Conservation (phyloP, 345 rosid species). For the Crucihimalaya himalaica region DNA sequence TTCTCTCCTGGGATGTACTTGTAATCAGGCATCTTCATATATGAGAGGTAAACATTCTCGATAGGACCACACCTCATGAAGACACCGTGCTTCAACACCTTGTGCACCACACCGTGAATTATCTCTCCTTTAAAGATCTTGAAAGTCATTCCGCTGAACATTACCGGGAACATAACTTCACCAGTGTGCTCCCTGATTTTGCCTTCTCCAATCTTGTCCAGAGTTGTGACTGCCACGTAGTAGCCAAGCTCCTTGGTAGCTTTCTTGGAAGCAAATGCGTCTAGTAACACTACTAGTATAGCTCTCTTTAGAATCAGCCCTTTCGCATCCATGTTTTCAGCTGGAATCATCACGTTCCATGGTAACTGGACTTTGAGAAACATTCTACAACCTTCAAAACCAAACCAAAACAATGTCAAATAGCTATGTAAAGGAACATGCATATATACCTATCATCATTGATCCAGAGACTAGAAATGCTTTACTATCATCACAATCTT, state of each 20-base stretch:
- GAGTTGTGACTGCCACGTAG: constrained; percentile 55
- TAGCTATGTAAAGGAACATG: background rate
- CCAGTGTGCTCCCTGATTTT: constrained; percentile 67
- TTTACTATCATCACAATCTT: background rate
- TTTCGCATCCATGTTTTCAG: constrained; percentile 63
- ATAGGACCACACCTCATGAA: constrained; percentile 75
- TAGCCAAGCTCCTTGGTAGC: constrained; percentile 81
- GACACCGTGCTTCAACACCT: constrained; percentile 82
- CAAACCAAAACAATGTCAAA: background rate
- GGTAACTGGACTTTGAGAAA: constrained; percentile 71
- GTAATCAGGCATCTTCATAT: constrained; percentile 65
- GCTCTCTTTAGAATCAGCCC: constrained; percentile 74
- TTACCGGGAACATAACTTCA: constrained; percentile 79
- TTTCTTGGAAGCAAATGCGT: constrained; percentile 62
- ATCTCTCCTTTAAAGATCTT: constrained; percentile 84
- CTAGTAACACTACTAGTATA: constrained; percentile 56
- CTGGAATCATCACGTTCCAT: constrained; percentile 81
- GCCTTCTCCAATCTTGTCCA: constrained; percentile 73
- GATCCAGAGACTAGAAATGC: background rate
- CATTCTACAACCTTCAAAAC: constrained; percentile 46
- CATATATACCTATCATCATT: background rate
- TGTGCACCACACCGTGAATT: constrained; percentile 66
- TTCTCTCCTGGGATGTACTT: constrained; percentile 65
- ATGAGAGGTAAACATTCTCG: constrained; percentile 61
- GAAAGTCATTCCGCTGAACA: constrained; percentile 71